These are phyloP conservation scores for Pseudonitzschia delicatissima DNA, from an alignment of 108 stramenopile genomes.

Conservation along the genomic window DNA sequence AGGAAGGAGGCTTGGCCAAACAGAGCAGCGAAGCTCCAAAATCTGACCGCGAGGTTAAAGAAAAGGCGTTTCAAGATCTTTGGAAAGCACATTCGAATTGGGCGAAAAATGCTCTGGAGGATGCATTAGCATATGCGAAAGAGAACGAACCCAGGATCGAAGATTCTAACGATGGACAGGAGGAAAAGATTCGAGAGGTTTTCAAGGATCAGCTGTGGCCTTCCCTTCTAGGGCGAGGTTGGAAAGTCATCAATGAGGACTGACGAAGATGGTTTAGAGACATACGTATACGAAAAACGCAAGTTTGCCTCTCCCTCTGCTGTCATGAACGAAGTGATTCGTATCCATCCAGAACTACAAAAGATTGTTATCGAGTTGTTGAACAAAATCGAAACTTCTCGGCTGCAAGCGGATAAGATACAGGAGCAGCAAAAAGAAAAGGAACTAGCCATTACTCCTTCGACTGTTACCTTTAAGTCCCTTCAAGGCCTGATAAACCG, in stretches of 20 bases:
- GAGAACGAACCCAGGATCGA: conserved; percentile 31
- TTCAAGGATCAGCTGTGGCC: conserved; percentile 62
- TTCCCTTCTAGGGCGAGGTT: conserved; percentile 61
- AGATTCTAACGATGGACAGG: neutral
- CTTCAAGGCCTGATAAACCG: conserved; percentile 47
- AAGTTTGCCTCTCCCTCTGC: conserved; percentile 45
- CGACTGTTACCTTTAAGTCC: conserved; percentile 29
- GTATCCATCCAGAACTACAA: conserved; percentile 65
- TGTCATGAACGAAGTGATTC: conserved; percentile 53
- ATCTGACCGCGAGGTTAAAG: neutral
- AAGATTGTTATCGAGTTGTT: conserved; percentile 50
- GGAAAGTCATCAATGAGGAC: conserved; percentile 43
- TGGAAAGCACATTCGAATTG: conserved; percentile 36
- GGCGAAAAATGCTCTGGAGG: conserved; percentile 37
- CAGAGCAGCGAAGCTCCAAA: neutral
- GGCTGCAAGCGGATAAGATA: neutral
- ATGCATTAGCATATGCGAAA: conserved; percentile 47
- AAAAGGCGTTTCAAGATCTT: conserved; percentile 25
- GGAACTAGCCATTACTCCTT: conserved; percentile 20
- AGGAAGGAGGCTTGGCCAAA: conserved; percentile 16
- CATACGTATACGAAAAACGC: conserved; percentile 27
- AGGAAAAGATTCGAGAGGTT: conserved; percentile 4
- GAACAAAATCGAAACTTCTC: conserved; percentile 27
- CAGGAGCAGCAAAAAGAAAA: conserved; percentile 20
- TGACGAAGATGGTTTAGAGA: conserved; percentile 29